Evolutionary conservation across 768 basidiomycete species (phyloP), one percentile per base, ranked within the genome.

Genomic region (Lentinula sp.): DNA sequence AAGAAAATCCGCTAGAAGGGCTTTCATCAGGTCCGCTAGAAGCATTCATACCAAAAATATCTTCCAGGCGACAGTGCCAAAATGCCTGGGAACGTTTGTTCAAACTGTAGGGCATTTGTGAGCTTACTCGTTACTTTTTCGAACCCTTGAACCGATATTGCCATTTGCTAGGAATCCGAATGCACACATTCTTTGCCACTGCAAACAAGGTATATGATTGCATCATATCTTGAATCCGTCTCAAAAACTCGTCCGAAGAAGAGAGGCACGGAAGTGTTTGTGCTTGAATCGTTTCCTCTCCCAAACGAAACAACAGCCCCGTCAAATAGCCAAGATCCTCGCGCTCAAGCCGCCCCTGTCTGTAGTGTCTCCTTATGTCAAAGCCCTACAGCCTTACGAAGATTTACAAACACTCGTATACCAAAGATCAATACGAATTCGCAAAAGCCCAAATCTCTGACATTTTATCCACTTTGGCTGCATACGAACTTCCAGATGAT

Each of bases 31-130:
- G 28, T 28, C 28, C 28, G 28, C 28, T 28, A 28, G 28, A 28
- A 28, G 28, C 28, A 3, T 2, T 28, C 28, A 28, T 28, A 28
- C 28, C 28, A 28, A 28, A 32, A 48, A 2, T 43, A 18, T 41
- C 20, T 41, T 37, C 65, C 53, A 76, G 75, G 75, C 48, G 76
- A 83, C 55, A 82, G 81, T 61, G 75, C 76, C 36, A 78, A 77
- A 58, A 75, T 75, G 72, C 72, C 73, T 6, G 69, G 69, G 0
- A 73, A 73, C 42, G 65, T 66, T 51, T 80, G 79, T 61, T 74
- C 77, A 1, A 80, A 79, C 59, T 80, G 79, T 61, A 67, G 72
- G 0, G 63, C 73, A 2, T 77, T 72, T 36, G 53, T 51, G 68
- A 61, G 35, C 71, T 71, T 1, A 73, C 18, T 78, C 77, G 64